Evolutionary conservation across 2,329 filamentous ascomycete genomes (phyloP).

Genomic region (Penicillium janthinellum): DNA sequence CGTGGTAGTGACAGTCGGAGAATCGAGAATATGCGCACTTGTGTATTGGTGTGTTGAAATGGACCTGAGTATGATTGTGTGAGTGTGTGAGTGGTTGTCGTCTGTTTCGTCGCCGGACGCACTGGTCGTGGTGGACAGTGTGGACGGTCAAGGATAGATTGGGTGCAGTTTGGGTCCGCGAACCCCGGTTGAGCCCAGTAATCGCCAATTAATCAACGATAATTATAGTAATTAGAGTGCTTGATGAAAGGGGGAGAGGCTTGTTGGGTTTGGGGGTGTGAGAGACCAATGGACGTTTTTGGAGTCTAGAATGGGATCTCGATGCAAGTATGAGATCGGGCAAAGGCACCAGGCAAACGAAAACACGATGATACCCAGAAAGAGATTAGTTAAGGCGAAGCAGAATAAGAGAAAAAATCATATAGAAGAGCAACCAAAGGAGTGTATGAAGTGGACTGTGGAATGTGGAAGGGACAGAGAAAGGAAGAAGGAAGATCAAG

Average conservation of each 20-base stretch:
- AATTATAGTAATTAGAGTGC: constrained; percentile 26
- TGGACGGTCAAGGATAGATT: constrained; percentile 25
- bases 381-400: constrained; percentile 21
- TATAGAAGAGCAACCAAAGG: constrained; percentile 25
- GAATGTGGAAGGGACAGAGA: constrained; percentile 10
- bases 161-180: constrained; percentile 8
- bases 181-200: constrained; percentile 5
- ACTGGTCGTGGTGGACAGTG: constrained; percentile 7
- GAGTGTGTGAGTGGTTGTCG: background rate
- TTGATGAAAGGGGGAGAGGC: constrained; percentile 17
- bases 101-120: constrained; percentile 8
- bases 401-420: constrained; percentile 3
- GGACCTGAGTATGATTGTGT: background rate
- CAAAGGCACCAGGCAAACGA: constrained; percentile 9
- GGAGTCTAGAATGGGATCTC: constrained; percentile 21
- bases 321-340: constrained; percentile 18
- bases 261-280: background rate
- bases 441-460: constrained; percentile 29
- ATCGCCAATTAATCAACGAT: constrained; percentile 26
- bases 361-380: background rate
- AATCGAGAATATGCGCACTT: background rate
- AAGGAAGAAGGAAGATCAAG: constrained; percentile 24
- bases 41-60: background rate
- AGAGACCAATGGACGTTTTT: constrained; percentile 7
- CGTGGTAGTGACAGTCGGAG: background rate